Conservation (phyloP, 2,329 filamentous ascomycete species). For the Thelonectria blattea region DNA sequence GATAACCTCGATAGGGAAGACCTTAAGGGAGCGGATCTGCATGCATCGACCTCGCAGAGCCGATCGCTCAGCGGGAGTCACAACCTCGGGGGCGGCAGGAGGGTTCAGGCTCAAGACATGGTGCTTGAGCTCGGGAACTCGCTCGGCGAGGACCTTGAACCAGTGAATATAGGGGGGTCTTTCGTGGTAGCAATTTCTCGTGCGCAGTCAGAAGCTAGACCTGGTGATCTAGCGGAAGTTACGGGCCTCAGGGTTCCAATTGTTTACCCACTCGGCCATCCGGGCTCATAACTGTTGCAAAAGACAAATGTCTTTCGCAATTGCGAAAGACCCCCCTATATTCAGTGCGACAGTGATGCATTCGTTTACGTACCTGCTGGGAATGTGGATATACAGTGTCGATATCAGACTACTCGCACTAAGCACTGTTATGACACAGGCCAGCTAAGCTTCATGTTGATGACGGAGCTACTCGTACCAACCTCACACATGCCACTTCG, state of each 20-base stretch:
- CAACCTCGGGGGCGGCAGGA: conserved; percentile 39
- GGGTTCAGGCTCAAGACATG: conserved; percentile 58
- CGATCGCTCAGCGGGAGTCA: conserved; percentile 52
- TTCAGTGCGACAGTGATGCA: too few species aligned
- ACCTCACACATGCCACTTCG: conserved; percentile 21
- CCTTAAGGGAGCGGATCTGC: conserved; percentile 74
- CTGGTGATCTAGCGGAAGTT: too few species aligned
- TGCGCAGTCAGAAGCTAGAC: too few species aligned
- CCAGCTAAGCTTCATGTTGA: conserved; percentile 39
- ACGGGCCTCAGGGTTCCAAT: too few species aligned
- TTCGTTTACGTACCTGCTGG: not conserved
- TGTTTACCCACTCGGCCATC: too few species aligned
- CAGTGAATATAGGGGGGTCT: too few species aligned
- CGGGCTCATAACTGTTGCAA: too few species aligned
- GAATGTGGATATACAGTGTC: conserved; percentile 17
- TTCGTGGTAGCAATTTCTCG: too few species aligned
- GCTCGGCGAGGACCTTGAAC: conserved; percentile 56
- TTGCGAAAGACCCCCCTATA: too few species aligned
- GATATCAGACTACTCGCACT: not conserved
- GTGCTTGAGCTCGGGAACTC: conserved; percentile 55
- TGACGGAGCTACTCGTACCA: conserved; percentile 40
- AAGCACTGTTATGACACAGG: conserved; percentile 34
- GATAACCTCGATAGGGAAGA: conserved; percentile 67
- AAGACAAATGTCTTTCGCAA: too few species aligned
- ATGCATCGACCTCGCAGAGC: conserved; percentile 72